Evolutionary conservation across 1,139 yeast genomes (phyloP).

Genomic region (Suzukiozyma palmioleophila): DNA sequence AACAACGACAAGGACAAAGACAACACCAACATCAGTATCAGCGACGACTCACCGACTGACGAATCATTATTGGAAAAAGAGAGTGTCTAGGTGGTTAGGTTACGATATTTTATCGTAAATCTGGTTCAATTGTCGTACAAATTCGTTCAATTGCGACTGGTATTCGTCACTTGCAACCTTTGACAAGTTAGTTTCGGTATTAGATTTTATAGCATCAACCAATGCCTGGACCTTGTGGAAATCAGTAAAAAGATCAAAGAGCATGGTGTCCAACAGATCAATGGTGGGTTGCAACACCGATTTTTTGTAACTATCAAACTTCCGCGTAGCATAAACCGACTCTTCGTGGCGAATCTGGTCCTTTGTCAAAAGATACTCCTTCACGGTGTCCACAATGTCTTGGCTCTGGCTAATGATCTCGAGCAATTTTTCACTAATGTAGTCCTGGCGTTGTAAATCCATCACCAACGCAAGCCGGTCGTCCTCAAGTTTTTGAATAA

Average conservation of each 20-base stretch:
- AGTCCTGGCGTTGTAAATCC: constrained; percentile 45
- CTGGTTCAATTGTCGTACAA: constrained; percentile 19
- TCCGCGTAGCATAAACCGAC: constrained; percentile 5
- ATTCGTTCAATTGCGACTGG: constrained; percentile 16
- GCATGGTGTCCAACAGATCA: constrained; percentile 14
- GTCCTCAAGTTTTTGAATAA: constrained; percentile 21
- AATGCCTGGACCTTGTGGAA: constrained; percentile 10
- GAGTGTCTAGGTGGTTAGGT: too few relatives aligned
- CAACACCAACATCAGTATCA: too few relatives aligned
- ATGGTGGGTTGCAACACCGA: constrained; percentile 13
- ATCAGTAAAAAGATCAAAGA: constrained; percentile 8
- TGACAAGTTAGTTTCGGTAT: constrained; percentile 6
- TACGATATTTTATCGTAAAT: constrained; percentile 5
- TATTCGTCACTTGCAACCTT: constrained; percentile 11
- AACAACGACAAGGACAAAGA: too few relatives aligned
- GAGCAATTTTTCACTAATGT: constrained; percentile 26
- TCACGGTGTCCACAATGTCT: constrained; percentile 35
- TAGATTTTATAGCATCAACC: constrained; percentile 7
- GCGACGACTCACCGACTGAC: too few relatives aligned
- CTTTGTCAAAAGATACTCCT: constrained; percentile 30
- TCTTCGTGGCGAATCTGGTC: constrained; percentile 15
- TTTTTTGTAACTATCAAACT: constrained; percentile 13
- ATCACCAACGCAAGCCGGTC: constrained; percentile 34
- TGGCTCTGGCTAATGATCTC: constrained; percentile 36
- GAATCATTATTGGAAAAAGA: too few relatives aligned